Conservation (phyloP, 208 protist genomes). For the Zelonia costaricensis region DNA sequence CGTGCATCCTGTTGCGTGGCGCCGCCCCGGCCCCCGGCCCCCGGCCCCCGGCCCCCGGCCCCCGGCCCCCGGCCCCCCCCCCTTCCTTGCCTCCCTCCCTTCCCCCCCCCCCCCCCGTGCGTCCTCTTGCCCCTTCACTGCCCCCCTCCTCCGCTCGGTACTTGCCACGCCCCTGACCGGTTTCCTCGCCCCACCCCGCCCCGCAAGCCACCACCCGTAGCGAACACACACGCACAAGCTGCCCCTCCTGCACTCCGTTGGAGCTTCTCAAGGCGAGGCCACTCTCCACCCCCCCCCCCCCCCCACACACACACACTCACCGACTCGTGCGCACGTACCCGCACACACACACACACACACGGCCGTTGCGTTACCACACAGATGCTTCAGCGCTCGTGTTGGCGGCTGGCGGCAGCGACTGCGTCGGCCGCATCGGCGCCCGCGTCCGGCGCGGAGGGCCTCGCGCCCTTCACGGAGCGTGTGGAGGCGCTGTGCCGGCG, state of each 20-base stretch:
- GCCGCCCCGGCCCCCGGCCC: no score
- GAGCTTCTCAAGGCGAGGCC: no score
- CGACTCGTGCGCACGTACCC: neutral
- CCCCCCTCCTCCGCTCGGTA: neutral
- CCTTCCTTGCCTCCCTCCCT: neutral
- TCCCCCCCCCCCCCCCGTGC: neutral
- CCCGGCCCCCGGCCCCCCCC: no score
- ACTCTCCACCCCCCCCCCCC: no score
- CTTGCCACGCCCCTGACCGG: no score
- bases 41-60: no score
- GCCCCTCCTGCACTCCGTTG: no score
- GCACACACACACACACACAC: neutral
- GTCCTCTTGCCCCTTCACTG: neutral
- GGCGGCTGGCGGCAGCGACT: constrained; percentile 5
- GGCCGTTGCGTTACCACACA: neutral
- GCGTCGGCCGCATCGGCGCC: neutral
- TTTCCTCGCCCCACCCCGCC: no score
- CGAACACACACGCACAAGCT: no score
- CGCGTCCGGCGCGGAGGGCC: neutral
- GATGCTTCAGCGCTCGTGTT: constrained; percentile 8
- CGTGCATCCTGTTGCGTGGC: no score
- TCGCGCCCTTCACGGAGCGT: constrained; percentile 17
- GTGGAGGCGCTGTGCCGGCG: constrained; percentile 28
- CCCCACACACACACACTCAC: no score
- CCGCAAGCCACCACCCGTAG: no score